These are phyloP conservation scores for Epichloe bromicola DNA, from an alignment of 2,329 filamentous ascomycete species.

Conservation along the genomic window DNA sequence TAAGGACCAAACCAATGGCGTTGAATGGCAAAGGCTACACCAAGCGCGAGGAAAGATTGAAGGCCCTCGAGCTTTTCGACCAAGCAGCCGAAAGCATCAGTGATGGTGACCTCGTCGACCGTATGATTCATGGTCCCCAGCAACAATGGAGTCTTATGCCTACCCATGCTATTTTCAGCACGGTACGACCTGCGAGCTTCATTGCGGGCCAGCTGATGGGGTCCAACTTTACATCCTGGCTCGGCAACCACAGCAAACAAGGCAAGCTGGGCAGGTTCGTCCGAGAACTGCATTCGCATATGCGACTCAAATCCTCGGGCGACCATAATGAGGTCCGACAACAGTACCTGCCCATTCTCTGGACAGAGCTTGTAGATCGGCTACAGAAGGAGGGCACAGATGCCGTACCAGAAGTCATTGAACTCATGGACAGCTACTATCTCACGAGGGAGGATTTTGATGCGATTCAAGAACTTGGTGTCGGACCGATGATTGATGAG, in stretches of 20 bases:
- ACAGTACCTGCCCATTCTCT: conserved; percentile 82
- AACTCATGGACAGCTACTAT: conserved; percentile 95
- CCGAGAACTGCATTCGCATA: conserved; percentile 93
- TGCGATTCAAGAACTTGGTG: conserved; percentile 76
- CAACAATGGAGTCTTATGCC: conserved; percentile 99
- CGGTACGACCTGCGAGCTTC: conserved; percentile 81
- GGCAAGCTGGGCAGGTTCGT: conserved; percentile 66
- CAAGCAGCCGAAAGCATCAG: conserved; percentile 91
- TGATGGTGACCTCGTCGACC: conserved; percentile 88
- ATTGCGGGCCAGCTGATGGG: conserved; percentile 64
- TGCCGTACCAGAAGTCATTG: conserved; percentile 68
- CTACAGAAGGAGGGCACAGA: conserved; percentile 73
- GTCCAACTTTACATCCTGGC: conserved; percentile 77
- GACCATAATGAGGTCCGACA: conserved; percentile 91
- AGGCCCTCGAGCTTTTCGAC: conserved; percentile 74
- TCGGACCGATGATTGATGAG: conserved; percentile 71
- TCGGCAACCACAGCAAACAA: conserved; percentile 87
- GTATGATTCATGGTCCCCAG: conserved; percentile 96
- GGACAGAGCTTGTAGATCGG: conserved; percentile 64
- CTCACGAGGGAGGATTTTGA: conserved; percentile 93
- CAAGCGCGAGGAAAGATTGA: conserved; percentile 59
- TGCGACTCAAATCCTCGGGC: conserved; percentile 80
- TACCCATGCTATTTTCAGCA: conserved; percentile 87
- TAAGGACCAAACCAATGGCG: conserved; percentile 63
- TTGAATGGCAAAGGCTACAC: conserved; percentile 42